A percentile compares a stretch with the other conserved stretches of the same genome.
phyloP scores from a whole-genome alignment of 2,329 filamentous ascomycete species.

The Ascochyta clinopodiicola region DNA sequence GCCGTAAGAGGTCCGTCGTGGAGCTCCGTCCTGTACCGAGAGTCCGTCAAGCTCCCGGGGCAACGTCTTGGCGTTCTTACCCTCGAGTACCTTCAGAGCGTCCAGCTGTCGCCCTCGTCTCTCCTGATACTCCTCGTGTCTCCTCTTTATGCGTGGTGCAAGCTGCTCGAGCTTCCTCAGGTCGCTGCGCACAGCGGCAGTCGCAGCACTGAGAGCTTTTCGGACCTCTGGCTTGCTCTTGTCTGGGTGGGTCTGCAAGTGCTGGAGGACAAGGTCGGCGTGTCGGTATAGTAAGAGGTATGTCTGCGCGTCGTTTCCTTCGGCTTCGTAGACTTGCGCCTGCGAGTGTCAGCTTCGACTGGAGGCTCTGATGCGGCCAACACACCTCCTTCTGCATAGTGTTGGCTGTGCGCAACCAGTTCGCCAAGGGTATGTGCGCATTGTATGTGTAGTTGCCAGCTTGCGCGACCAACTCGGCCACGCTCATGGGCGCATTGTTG shows the following conservation, averaged over 20 bases:
- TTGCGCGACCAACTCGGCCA: slow-evolving; percentile 77
- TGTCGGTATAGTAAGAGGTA: slow-evolving; percentile 93
- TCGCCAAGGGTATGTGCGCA: slow-evolving; percentile 74
- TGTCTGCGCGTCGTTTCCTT: slow-evolving; percentile 85
- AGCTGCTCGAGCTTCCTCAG: slow-evolving; percentile 76
- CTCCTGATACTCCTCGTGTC: slow-evolving; percentile 62
- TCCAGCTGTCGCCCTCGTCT: slow-evolving; percentile 34
- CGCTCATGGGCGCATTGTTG: slow-evolving; percentile 64
- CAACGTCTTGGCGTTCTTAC: slow-evolving; percentile 17
- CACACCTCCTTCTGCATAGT: slow-evolving; percentile 80
- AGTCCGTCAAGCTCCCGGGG: slow-evolving; percentile 32
- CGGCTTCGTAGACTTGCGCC: slow-evolving; percentile 83
- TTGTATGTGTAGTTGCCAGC: slow-evolving; percentile 86
- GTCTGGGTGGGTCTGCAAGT: slow-evolving; percentile 78
- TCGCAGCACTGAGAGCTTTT: slow-evolving; percentile 61
- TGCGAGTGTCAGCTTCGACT: slow-evolving; percentile 49
- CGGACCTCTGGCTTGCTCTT: slow-evolving; percentile 68
- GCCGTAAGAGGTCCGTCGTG: slow-evolving; percentile 32
- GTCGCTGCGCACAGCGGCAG: slow-evolving; percentile 68
- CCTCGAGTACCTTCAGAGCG: slow-evolving; percentile 37
- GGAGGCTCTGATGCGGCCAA: slow-evolving; percentile 3
- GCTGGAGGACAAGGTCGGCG: slow-evolving; percentile 79
- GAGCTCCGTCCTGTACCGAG: slow-evolving; percentile 17
- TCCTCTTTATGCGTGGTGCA: slow-evolving; percentile 76
- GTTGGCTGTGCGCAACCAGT: slow-evolving; percentile 82